A percentile compares a stretch with the other conserved stretches of the same genome.
Evolutionary conservation across 1,284 basidiomycete genomes (phyloP).

Genomic region (Cryptococcus maquisensis): DNA sequence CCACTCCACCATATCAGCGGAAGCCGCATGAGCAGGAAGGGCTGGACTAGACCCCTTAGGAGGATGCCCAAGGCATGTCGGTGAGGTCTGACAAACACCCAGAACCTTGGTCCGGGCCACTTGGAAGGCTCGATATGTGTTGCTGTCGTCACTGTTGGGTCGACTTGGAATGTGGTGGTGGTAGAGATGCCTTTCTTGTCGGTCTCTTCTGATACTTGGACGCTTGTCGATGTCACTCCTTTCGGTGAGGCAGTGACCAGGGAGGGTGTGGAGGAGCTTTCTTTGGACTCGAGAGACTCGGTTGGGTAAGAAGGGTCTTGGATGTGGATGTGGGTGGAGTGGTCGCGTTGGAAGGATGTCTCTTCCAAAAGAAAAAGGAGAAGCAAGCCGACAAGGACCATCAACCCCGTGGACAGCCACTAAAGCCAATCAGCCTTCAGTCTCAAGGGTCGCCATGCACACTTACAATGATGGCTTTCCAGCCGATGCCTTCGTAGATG

Average conservation of each 20-base stretch:
- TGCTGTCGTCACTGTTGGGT: neutral
- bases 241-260: neutral
- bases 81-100: slow-evolving; percentile 6
- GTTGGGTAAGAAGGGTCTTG: neutral
- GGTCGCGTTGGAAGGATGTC: slow-evolving; percentile 21
- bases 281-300: no score
- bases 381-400: slow-evolving; percentile 19
- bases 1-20: neutral
- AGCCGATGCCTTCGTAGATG: slow-evolving; percentile 25
- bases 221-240: no score
- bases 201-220: neutral
- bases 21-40: slow-evolving; percentile 2
- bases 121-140: neutral
- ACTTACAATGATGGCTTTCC: slow-evolving; percentile 21
- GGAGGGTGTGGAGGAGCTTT: no score
- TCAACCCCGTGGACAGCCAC: slow-evolving; percentile 20
- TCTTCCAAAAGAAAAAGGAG: slow-evolving; percentile 31
- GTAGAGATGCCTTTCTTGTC: neutral
- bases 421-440: neutral
- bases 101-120: slow-evolving; percentile 19
- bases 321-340: neutral
- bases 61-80: slow-evolving; percentile 7
- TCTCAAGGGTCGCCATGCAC: neutral
- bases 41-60: slow-evolving; percentile 6
- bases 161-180: neutral